phyloP scores from a whole-genome alignment of 352 stramenopile genomes.

The Phytopythium kandeliae region DNA sequence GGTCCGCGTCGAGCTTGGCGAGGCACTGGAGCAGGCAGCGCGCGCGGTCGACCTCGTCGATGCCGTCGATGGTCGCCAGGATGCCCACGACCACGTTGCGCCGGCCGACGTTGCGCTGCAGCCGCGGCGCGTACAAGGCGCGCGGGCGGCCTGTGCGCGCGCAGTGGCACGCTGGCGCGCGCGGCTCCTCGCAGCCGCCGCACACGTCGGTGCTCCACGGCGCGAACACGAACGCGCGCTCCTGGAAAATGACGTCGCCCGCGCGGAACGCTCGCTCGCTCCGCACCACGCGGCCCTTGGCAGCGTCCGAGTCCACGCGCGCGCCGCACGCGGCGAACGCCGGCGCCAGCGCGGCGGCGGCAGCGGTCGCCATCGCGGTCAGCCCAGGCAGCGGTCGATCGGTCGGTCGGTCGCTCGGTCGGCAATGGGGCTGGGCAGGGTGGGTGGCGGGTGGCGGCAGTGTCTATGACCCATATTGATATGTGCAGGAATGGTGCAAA shows the following conservation, averaged over 20 bases:
- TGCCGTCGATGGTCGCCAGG: slow-evolving; percentile 51
- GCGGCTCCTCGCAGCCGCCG: slow-evolving; percentile 42
- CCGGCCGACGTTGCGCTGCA: slow-evolving; percentile 35
- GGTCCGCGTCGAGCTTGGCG: slow-evolving; percentile 44
- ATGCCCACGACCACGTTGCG: slow-evolving; percentile 48
- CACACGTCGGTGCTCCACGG: slow-evolving; percentile 65
- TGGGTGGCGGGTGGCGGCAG: background rate
- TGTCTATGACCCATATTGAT: background rate
- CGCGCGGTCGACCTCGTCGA: slow-evolving; percentile 65
- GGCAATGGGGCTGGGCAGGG: no score
- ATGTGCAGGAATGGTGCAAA: background rate
- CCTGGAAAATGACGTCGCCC: slow-evolving; percentile 69
- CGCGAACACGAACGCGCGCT: slow-evolving; percentile 68
- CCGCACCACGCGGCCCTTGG: slow-evolving; percentile 61
- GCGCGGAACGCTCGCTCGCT: slow-evolving; percentile 43
- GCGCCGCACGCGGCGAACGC: slow-evolving; percentile 50
- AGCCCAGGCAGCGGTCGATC: no score
- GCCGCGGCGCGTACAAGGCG: slow-evolving; percentile 33
- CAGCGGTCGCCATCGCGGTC: slow-evolving; percentile 32
- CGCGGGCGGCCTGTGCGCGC: slow-evolving; percentile 18
- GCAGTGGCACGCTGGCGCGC: slow-evolving; percentile 29
- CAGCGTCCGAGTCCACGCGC: slow-evolving; percentile 35
- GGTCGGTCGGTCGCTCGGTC: no score
- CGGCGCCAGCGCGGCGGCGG: slow-evolving; percentile 14
- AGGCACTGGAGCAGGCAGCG: slow-evolving; percentile 68